Evolutionary conservation across 1,284 basidiomycete genomes (phyloP), one percentile per base, ranked within the genome.

Genomic region (Ustilago bromivora): DNA sequence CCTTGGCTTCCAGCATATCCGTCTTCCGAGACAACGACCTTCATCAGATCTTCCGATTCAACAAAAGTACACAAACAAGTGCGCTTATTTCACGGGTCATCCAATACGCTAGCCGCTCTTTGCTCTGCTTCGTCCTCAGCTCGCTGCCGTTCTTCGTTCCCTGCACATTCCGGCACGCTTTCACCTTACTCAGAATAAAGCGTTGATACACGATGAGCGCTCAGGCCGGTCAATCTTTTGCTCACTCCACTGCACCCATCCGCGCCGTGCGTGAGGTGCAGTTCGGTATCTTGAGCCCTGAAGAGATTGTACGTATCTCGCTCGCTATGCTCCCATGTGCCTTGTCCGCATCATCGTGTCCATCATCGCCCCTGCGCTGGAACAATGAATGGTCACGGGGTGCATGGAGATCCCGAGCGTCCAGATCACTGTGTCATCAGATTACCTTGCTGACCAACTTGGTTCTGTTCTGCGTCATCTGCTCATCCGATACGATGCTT

Each of bases 201-300:
- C 53, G 36, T 46, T 71, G 35, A 61, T 57, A 41, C 63, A 71
- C 19, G 55, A 78, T 78, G 76, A 78, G 76, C 46, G 71, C 71
- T 43, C 71, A 74, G 40, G 79, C 76, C 40, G 79, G 81, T 47
- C 81, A 82, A 71, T 80, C 78, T 64, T 89, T 90, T 80, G 88
- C 95, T 78, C 93, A 92, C 87, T 98, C 95, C 51, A 92, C 93
- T 85, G 95, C 95, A 68, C 96, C 96, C 46, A 90, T 96, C 88
- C 82, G 84, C 65, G 69, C 77, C 51, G 94, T 98, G 83, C 93
- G 92, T 89, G 96, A 98, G 89, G 96, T 99, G 73, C 97, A 99
- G 88, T 99, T 99, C 89, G 96, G 97, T 85, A 95, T 99, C 81
- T 91, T 99, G 85, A 97, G 95, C 61, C 97, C 97, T n/a, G 97